Base-by-base conservation (phyloP, 2,329 filamentous ascomycete species). In the Trichoderma lentiforme region DNA sequence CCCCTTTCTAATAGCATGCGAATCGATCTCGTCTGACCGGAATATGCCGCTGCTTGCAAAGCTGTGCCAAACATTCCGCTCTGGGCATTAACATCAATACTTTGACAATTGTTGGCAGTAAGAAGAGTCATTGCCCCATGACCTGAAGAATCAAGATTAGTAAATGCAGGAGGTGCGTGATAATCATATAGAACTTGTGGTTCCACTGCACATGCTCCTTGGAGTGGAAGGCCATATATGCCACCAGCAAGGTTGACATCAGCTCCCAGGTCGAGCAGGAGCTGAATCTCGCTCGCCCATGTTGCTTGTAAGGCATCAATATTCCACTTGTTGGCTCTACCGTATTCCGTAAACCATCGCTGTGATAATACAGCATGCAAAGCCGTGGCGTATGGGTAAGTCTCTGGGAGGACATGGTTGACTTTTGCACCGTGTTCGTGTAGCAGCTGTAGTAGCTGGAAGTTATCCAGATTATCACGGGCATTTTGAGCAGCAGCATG, bases 381-480 rank as follows among this genome's bases (percentile, higher is more conserved):
- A 11, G 43, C 43, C 7, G 43, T 47, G 43, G 43, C 43, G 4
- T 47, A 21, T 21, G 43, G 43, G 43, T 21, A 47, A 18, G n/a
- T 21, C 8, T 47, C 43, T 21, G 43, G 43, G 43, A 47, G 43
- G 1, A 21, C 8, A 47, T 21, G 18, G 0, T 47, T 47, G n/a
- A 47, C 8, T 21, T 21, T 21, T 21, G 43, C 18, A 21, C 43
- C 43, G 1, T 47, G 18, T 11, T 47, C 43, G 18, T 21, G 43
- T 21, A 47, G n/a, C 3, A 47, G n/a, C 43, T 3, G 43, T 47
- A 47, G n/a, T 11, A 47, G 9, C 8, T 21, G 43, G 7, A 11
- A 11, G 18, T 4, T 3, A 18, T 47, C 4, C 8, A 8, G 1
- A 9, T 5, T 11, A 8, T 1, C 43, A 47, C 2, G 0, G 18